These are phyloP conservation scores for Penicillium psychrosexuale DNA, from an alignment of 2,329 filamentous ascomycete genomes.

Conservation along the genomic window DNA sequence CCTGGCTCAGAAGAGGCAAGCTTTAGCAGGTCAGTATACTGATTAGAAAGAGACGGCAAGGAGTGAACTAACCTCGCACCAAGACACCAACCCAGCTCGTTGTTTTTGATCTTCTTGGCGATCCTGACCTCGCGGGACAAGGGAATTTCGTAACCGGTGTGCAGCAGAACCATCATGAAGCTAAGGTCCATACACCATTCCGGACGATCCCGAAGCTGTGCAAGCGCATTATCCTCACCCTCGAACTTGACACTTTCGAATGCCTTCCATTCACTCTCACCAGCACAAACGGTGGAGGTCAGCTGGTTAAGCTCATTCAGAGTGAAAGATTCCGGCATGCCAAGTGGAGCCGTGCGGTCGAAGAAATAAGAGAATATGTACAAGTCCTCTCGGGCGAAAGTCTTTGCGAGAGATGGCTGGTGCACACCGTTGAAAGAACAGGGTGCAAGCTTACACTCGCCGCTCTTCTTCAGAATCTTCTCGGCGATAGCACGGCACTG, in stretches of 20 bases:
- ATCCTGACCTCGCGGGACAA: constrained; percentile 94
- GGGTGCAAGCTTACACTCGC: constrained; percentile 75
- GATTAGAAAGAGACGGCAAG: not conserved
- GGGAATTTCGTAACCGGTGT: constrained; percentile 97
- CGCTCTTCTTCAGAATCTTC: constrained; percentile 84
- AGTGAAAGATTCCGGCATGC: constrained; percentile 98
- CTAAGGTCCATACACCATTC: constrained; percentile 94
- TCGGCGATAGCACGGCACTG: constrained; percentile 90
- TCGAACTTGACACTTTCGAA: constrained; percentile 72
- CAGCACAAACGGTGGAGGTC: constrained; percentile 77
- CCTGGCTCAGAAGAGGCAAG: constrained; percentile 75
- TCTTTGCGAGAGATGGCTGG: constrained; percentile 88
- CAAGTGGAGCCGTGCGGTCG: constrained; percentile 87
- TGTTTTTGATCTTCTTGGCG: constrained; percentile 97
- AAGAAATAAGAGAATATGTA: constrained; percentile 99
- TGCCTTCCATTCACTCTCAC: constrained; percentile 71
- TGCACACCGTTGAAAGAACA: constrained; percentile 98
- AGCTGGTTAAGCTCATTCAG: constrained; percentile 85
- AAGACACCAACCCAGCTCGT: constrained; percentile 96
- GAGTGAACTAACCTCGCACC: constrained; percentile 75
- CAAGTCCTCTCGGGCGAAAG: constrained; percentile 84
- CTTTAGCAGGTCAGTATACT: constrained; percentile 49
- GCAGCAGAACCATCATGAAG: constrained; percentile 89
- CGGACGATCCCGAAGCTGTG: constrained; percentile 75
- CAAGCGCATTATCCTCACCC: constrained; percentile 70